Evolutionary conservation across 2,329 filamentous ascomycete genomes (phyloP).

Genomic region (Diaporthe destruens): DNA sequence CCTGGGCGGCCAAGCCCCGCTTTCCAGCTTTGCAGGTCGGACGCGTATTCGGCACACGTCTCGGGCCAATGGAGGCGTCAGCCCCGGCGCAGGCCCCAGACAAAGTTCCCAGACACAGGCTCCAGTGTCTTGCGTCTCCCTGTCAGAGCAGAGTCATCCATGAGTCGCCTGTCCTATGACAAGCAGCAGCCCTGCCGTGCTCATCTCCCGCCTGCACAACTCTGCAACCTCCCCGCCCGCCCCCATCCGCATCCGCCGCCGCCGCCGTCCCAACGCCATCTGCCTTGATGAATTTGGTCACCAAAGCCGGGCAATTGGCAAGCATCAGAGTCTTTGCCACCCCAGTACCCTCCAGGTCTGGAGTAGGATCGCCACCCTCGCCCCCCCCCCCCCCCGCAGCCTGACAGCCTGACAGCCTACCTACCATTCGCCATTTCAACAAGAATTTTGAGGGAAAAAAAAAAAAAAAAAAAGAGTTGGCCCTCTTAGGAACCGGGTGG

Average conservation of each 20-base stretch:
- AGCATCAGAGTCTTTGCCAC: conserved; percentile 9
- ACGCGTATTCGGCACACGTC: conserved; percentile 40
- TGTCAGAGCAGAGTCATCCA: conserved; percentile 24
- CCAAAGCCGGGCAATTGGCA: conserved; percentile 2
- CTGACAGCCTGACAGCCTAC: no score
- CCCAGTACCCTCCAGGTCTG: background rate
- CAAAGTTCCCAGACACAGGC: conserved; percentile 17
- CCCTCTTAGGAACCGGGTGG: background rate
- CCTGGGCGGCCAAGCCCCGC: conserved; percentile 11
- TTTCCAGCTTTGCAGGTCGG: conserved; percentile 30
- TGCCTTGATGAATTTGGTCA: background rate
- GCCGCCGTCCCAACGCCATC: conserved; percentile 10
- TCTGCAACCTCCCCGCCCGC: background rate
- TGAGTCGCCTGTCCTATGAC: conserved; percentile 31
- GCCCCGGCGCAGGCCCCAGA: conserved; percentile 28
- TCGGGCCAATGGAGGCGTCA: conserved; percentile 39
- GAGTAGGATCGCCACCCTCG: conserved; percentile 15
- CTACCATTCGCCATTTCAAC: conserved; percentile 33
- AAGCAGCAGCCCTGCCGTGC: conserved; percentile 17
- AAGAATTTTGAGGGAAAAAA: background rate
- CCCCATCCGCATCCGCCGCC: background rate
- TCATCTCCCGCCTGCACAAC: background rate
- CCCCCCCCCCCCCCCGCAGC: background rate
- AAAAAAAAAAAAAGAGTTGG: background rate
- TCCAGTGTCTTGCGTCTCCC: conserved; percentile 33